phyloP scores from a whole-genome alignment of 352 stramenopile species.

The Phytopythium montanum region DNA sequence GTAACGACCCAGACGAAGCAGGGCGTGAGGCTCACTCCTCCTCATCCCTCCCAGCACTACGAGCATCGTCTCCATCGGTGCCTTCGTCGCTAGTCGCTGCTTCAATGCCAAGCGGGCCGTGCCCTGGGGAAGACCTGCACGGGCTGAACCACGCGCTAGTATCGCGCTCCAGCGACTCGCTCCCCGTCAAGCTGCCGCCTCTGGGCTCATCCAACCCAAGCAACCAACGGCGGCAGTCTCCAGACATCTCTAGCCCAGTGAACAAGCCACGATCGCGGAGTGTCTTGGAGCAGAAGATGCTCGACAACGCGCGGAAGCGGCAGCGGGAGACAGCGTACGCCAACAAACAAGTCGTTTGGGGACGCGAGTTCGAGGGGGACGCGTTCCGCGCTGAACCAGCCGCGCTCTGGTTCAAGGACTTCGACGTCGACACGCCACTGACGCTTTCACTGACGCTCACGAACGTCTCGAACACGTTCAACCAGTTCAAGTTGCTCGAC shows the following conservation, averaged over 20 bases:
- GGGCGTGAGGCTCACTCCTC: slow-evolving; percentile 11
- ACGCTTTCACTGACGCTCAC: slow-evolving; percentile 73
- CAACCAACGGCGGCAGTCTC: slow-evolving; percentile 8
- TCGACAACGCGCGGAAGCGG: slow-evolving; percentile 30
- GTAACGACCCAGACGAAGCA: slow-evolving; percentile 3
- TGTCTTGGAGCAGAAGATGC: slow-evolving; percentile 60
- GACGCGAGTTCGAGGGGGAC: slow-evolving; percentile 70
- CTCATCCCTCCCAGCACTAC: slow-evolving; percentile 14
- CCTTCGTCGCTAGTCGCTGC: not conserved
- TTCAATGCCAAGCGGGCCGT: not conserved
- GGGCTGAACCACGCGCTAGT: slow-evolving; percentile 29
- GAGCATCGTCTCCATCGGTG: not conserved
- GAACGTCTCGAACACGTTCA: slow-evolving; percentile 92
- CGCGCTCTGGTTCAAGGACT: slow-evolving; percentile 89
- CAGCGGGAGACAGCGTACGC: slow-evolving; percentile 58
- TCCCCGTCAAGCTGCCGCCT: slow-evolving; percentile 7
- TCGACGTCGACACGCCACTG: slow-evolving; percentile 71
- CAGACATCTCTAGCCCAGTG: not conserved
- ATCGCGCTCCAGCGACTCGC: slow-evolving; percentile 1
- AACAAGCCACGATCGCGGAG: slow-evolving; percentile 42
- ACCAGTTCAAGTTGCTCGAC: slow-evolving; percentile 85
- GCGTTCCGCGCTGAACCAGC: slow-evolving; percentile 82
- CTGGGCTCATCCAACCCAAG: slow-evolving; percentile 3
- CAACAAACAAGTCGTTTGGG: slow-evolving; percentile 72
- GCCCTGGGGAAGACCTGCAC: slow-evolving; percentile 26